Conservation (phyloP, 177 flowering plant species). For the Telopea speciosissima region DNA sequence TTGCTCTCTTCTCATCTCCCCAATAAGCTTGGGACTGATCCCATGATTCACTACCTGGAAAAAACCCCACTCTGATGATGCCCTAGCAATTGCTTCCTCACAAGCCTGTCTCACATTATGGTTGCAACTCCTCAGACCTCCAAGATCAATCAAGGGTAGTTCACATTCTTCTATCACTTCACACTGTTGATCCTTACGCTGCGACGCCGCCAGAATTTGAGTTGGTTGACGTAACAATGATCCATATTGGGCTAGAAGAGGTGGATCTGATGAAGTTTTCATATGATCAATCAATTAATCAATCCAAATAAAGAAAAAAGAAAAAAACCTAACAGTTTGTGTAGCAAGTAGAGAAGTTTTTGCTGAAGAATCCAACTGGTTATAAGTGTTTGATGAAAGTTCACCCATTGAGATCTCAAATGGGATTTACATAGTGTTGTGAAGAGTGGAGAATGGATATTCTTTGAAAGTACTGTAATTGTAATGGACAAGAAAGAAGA, state of each 20-base stretch:
- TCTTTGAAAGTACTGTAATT: not conserved
- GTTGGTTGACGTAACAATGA: not conserved
- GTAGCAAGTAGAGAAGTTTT: not conserved
- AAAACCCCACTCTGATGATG: slow-evolving; percentile 68
- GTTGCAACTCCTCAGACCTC: slow-evolving; percentile 23
- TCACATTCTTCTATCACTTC: slow-evolving; percentile 22
- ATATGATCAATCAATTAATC: no score
- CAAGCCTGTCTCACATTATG: slow-evolving; percentile 27
- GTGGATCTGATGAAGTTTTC: slow-evolving; percentile 16
- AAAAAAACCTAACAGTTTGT: no score
- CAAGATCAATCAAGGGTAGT: slow-evolving; percentile 32
- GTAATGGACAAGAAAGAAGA: not conserved
- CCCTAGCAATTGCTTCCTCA: slow-evolving; percentile 28
- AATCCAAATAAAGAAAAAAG: no score
- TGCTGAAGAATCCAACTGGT: not conserved
- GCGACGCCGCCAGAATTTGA: not conserved
- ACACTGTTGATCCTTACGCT: not conserved
- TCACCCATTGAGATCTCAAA: not conserved
- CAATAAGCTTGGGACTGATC: slow-evolving; percentile 42
- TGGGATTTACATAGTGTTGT: not conserved
- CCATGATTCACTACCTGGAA: slow-evolving; percentile 82
- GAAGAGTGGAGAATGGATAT: no score
- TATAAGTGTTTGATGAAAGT: not conserved
- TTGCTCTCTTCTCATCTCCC: slow-evolving; percentile 61
- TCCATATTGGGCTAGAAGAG: slow-evolving; percentile 20